These are phyloP conservation scores for Nicotiana obtusifolia DNA, from an alignment of 257 asterid genomes.

Conservation along the genomic window DNA sequence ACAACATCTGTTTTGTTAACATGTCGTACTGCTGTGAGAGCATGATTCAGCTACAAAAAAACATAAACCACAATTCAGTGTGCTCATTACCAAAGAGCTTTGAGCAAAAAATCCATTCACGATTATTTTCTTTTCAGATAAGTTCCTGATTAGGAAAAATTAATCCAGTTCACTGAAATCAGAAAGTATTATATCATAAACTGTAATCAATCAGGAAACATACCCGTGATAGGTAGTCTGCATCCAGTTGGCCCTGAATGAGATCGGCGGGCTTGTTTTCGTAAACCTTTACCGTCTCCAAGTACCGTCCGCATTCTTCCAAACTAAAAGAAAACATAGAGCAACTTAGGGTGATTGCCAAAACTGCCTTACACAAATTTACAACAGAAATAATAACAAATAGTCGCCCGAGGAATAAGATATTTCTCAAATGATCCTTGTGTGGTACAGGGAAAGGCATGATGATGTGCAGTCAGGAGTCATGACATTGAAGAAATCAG, in stretches of 20 bases:
- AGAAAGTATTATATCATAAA: background rate
- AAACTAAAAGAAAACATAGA: slow-evolving; percentile 37
- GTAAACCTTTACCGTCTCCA: slow-evolving; percentile 93
- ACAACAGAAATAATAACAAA: background rate
- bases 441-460: background rate
- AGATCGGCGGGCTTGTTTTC: slow-evolving; percentile 95
- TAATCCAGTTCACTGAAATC: background rate
- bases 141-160: background rate
- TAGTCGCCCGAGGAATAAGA: background rate
- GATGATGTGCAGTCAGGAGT: background rate
- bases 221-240: slow-evolving; percentile 90
- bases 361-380: background rate
- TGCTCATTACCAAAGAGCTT: background rate
- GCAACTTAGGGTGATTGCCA: background rate
- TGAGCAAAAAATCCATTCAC: background rate
- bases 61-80: slow-evolving; percentile 11
- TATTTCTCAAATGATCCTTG: background rate
- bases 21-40: slow-evolving; percentile 85
- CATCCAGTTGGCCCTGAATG: slow-evolving; percentile 97
- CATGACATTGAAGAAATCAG: background rate
- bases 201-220: background rate
- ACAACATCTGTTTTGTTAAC: slow-evolving; percentile 98
- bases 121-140: background rate
- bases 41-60: slow-evolving; percentile 59
- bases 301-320: slow-evolving; percentile 97